Base-by-base conservation (phyloP, 176 grass and related monocot genomes). In the Themeda triandra region DNA sequence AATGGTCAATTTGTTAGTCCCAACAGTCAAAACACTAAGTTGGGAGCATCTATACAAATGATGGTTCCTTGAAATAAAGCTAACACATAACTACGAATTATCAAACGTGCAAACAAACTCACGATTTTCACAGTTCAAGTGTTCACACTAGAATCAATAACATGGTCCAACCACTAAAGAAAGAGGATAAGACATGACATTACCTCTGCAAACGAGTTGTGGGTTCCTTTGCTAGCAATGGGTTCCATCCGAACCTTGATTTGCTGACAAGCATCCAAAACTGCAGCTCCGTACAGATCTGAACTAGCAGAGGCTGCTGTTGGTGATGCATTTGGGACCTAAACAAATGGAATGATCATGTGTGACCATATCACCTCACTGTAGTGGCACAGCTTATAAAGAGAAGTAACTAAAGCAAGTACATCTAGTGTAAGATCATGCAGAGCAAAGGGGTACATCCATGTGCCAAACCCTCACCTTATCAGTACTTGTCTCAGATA, bases 401-500 rank as follows among this genome's bases (percentile, higher is more conserved):
- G 9, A n/a, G 56, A n/a, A 76, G 18, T 10, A 25, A 31, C 10
- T 29, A 66, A 13, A 23, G 33, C 33, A 67, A 4, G 25, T 39
- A 46, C 1, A 68, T 17, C 18, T 29, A 30, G 64, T 30, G 8
- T 54, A 75, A 37, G 5, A 86, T 19, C 12, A 30, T 78, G 37
- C 36, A 69, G 64, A 62, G 62, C 11, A 51, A 35, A 25, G 45
- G 23, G 17, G 12, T 30, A 81, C 4, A 39, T 80, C 37, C 11
- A 46, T 63, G 51, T 62, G 5, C 14, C 4, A 59, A 79, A 79
- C 69, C 69, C 76, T 84, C 66, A 98, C 96, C 96, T 98, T 98
- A 81, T 98, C 93, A 25, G 96, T 98, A 85, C 96, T 95, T 44
- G 96, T 98, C 77, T 98, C 96, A 58, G 96, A 98, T 83, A 98